phyloP scores from a whole-genome alignment of 441 rosid genomes.

The Geranium incanum region DNA sequence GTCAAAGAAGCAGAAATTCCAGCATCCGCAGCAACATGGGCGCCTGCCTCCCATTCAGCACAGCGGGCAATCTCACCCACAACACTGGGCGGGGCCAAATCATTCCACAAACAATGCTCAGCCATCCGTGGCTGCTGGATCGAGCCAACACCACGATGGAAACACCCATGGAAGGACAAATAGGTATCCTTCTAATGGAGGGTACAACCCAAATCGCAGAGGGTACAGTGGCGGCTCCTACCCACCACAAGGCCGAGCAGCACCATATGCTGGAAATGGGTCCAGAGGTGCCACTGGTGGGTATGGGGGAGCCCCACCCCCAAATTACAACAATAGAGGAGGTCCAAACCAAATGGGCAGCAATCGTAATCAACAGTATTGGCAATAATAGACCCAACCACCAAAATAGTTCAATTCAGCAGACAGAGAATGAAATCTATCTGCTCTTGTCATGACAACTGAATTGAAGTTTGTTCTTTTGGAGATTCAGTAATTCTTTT shows the following conservation, averaged over 20 bases:
- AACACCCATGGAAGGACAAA: conserved; percentile 71
- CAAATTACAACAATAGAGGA: conserved; percentile 20
- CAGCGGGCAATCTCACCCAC: conserved; percentile 62
- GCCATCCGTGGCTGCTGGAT: conserved; percentile 60
- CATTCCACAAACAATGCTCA: conserved; percentile 56
- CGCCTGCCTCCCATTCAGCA: conserved; percentile 85
- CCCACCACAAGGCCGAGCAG: conserved; percentile 37
- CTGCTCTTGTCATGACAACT: too few relatives aligned
- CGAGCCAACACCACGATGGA: conserved; percentile 49
- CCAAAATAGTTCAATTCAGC: not conserved
- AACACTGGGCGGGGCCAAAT: conserved; percentile 68
- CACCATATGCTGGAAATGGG: conserved; percentile 29
- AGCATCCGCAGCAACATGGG: conserved; percentile 67
- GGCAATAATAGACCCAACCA: conserved; percentile 22
- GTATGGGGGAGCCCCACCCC: conserved; percentile 20
- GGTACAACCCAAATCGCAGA: conserved; percentile 59
- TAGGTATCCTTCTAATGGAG: conserved; percentile 58
- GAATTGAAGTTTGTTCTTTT: not conserved
- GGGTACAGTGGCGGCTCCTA: conserved; percentile 42
- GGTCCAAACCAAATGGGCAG: conserved; percentile 23
- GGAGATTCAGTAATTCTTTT: not conserved
- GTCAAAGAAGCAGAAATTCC: conserved; percentile 80
- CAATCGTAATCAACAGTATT: conserved; percentile 28
- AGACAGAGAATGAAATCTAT: too few relatives aligned
- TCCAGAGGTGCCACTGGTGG: conserved; percentile 21